phyloP scores from a whole-genome alignment of 2,329 filamentous ascomycete genomes.

The Pyrenophora graminea region DNA sequence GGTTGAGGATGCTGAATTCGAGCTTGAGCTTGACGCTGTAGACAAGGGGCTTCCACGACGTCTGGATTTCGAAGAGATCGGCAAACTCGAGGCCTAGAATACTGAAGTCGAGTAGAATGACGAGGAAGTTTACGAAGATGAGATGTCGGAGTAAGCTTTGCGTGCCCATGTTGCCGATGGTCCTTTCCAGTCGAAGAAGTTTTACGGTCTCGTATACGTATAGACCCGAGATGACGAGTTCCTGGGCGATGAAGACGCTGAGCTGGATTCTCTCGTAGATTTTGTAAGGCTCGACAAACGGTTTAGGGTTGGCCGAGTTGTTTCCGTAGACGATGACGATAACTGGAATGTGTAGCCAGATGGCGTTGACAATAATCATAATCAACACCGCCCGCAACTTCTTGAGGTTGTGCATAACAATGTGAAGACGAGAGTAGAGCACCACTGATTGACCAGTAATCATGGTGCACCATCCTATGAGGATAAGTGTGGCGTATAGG shows the following conservation, averaged over 20 bases:
- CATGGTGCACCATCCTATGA: constrained; percentile 64
- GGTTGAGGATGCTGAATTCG: constrained; percentile 58
- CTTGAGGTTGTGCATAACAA: constrained; percentile 58
- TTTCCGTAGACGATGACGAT: constrained; percentile 58
- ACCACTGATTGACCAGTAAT: constrained; percentile 65
- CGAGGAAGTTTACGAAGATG: constrained; percentile 26
- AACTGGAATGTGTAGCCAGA: constrained; percentile 59
- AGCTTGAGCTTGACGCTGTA: constrained; percentile 55
- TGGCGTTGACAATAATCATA: constrained; percentile 60
- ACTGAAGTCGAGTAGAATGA: constrained; percentile 30
- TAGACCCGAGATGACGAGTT: constrained; percentile 45
- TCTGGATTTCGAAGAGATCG: constrained; percentile 24
- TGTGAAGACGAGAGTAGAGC: constrained; percentile 63
- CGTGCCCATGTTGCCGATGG: constrained; percentile 19
- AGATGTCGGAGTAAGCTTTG: constrained; percentile 24
- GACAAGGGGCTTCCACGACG: constrained; percentile 44
- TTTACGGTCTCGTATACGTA: constrained; percentile 56
- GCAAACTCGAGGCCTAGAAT: constrained; percentile 29
- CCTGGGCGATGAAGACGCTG: constrained; percentile 46
- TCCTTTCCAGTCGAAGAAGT: constrained; percentile 19
- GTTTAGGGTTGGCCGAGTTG: constrained; percentile 43
- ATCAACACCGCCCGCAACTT: constrained; percentile 53
- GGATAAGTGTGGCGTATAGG: constrained; percentile 47
- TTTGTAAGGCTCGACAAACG: constrained; percentile 36
- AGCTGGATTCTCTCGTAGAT: constrained; percentile 51